A percentile compares a stretch with the other conserved stretches of the same genome.
Conservation (phyloP, 2,329 filamentous ascomycete species). For the Arthrobotrys sinensis region DNA sequence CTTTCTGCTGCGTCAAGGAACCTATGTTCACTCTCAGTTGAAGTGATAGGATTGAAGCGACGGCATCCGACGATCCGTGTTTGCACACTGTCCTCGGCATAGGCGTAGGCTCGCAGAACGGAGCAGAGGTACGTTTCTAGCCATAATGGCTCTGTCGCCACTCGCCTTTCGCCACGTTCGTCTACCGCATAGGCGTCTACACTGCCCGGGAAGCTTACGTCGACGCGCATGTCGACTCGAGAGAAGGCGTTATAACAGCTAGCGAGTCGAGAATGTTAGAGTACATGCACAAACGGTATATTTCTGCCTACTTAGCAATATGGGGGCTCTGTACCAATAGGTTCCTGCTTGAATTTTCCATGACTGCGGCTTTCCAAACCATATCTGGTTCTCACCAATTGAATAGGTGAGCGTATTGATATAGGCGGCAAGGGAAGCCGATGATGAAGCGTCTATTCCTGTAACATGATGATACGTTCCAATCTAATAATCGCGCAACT, state of each 20-base stretch:
- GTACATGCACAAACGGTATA: constrained; percentile 43
- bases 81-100: constrained; percentile 95
- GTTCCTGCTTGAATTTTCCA: constrained; percentile 90
- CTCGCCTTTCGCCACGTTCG: constrained; percentile 91
- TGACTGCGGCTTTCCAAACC: constrained; percentile 64
- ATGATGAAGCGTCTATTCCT: constrained; percentile 96
- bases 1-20: constrained; percentile 95
- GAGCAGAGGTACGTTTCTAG: constrained; percentile 97
- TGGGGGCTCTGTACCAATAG: constrained; percentile 79
- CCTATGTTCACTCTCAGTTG: constrained; percentile 96
- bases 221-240: constrained; percentile 96
- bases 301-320: neutral
- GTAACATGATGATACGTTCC: constrained; percentile 99
- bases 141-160: constrained; percentile 92
- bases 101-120: constrained; percentile 93
- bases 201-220: constrained; percentile 95
- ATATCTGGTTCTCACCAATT: constrained; percentile 67
- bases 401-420: constrained; percentile 97
- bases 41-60: constrained; percentile 96
- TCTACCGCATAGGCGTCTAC: constrained; percentile 98
- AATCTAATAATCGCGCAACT: constrained; percentile 71
- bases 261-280: constrained; percentile 63
- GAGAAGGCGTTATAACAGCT: constrained; percentile 99
- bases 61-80: constrained; percentile 97
- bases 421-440: constrained; percentile 95